Evolutionary conservation across 2,329 filamentous ascomycete genomes (phyloP).

Genomic region (Coniella lustricola): DNA sequence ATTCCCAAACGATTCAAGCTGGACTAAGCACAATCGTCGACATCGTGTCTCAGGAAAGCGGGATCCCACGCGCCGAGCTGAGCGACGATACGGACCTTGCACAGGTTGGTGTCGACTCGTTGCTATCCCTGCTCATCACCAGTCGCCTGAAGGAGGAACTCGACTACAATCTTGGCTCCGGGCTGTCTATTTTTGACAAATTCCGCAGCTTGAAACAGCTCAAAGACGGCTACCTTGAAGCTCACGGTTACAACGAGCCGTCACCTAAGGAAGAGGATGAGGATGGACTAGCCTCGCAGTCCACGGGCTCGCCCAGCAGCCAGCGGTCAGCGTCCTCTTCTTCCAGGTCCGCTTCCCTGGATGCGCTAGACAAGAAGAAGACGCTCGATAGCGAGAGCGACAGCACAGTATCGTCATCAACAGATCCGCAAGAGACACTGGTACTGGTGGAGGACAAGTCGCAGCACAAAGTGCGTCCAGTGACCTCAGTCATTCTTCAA

Average conservation of each 20-base stretch:
- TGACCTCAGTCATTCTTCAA: not conserved
- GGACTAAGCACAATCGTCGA: not conserved
- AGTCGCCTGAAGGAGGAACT: conserved; percentile 4
- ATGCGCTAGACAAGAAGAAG: no score
- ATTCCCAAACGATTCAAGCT: not conserved
- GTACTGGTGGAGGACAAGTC: no score
- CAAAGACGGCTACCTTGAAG: not conserved
- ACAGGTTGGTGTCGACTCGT: conserved; percentile 1
- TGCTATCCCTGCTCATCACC: not conserved
- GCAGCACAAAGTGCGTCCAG: not conserved
- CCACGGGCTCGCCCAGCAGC: no score
- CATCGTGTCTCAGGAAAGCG: conserved; percentile 1
- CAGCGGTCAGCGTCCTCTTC: no score
- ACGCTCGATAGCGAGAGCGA: no score
- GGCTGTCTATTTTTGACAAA: not conserved
- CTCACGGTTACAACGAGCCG: not conserved
- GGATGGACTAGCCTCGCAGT: no score
- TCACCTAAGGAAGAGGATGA: no score
- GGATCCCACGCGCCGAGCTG: not conserved
- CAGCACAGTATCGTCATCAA: no score
- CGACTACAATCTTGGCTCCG: not conserved
- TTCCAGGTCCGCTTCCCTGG: no score
- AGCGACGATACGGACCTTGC: not conserved
- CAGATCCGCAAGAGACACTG: no score
- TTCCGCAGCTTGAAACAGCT: not conserved